Evolutionary conservation across 202 grass and related monocot species (phyloP).

Genomic region (Carex arenaria): DNA sequence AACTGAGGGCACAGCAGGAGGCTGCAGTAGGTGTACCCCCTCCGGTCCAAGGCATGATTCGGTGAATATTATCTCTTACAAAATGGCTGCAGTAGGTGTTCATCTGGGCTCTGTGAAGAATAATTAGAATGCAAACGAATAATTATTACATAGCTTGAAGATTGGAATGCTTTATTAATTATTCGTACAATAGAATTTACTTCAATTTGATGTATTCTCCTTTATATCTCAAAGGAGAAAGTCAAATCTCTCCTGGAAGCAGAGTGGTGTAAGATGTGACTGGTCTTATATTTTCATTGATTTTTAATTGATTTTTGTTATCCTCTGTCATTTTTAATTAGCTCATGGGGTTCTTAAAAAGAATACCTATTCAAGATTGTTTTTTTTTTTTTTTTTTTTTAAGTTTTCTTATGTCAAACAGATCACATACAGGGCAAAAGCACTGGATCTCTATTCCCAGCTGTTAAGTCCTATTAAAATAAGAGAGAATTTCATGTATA

Average conservation of each 20-base stretch:
- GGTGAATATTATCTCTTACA: neutral
- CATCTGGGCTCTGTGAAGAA: neutral
- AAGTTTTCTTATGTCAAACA: no score
- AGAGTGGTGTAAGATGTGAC: neutral
- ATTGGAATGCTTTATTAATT: neutral
- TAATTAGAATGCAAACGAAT: neutral
- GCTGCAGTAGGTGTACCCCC: neutral
- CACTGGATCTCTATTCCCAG: no score
- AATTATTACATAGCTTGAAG: neutral
- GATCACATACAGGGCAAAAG: no score
- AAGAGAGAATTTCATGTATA: no score
- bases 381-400: no score
- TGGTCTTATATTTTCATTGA: neutral
- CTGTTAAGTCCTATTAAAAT: no score
- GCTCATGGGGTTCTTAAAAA: no score
- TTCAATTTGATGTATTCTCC: neutral
- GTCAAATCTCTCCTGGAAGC: neutral
- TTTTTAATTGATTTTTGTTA: neutral
- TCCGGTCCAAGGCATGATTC: constrained; percentile 4
- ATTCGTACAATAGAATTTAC: neutral
- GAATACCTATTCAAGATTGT: no score
- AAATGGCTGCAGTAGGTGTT: neutral
- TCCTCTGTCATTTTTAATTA: neutral
- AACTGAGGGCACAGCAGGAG: neutral
- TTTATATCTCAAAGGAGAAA: neutral